phyloP scores from a whole-genome alignment of 2,329 filamentous ascomycete genomes.

The Dendrostoma leiphaemia region DNA sequence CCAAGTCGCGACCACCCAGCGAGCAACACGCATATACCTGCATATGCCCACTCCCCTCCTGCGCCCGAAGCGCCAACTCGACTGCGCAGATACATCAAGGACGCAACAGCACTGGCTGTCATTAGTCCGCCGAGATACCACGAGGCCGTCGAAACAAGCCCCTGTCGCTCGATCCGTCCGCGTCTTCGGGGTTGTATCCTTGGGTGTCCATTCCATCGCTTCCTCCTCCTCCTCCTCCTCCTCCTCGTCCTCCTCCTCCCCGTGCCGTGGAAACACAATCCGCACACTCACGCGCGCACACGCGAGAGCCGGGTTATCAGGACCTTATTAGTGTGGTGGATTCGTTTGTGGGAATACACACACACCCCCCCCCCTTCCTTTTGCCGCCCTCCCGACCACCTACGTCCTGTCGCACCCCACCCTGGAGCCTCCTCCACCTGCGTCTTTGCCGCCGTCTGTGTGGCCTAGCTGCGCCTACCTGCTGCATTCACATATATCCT shows the following conservation, averaged over 20 bases:
- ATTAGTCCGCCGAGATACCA: slow-evolving; percentile 18
- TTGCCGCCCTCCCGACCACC: slow-evolving; percentile 14
- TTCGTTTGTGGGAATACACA: not conserved
- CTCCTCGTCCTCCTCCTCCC: slow-evolving; percentile 18
- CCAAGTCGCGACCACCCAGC: slow-evolving; percentile 9
- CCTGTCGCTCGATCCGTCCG: slow-evolving; percentile 24
- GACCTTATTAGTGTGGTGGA: slow-evolving; percentile 11
- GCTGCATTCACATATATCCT: slow-evolving; percentile 28
- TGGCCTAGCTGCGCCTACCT: slow-evolving; percentile 19
- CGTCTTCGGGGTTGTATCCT: slow-evolving; percentile 23
- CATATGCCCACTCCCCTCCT: slow-evolving; percentile 4
- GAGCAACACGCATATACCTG: slow-evolving; percentile 7
- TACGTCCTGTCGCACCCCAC: slow-evolving; percentile 10
- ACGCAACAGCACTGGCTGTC: slow-evolving; percentile 23
- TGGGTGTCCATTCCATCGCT: not conserved
- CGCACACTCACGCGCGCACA: too few relatives aligned
- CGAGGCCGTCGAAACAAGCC: slow-evolving; percentile 19
- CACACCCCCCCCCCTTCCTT: slow-evolving; percentile 9
- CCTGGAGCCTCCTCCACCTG: slow-evolving; percentile 10
- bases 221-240: slow-evolving; percentile 18
- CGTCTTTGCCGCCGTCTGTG: slow-evolving; percentile 20
- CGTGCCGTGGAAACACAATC: slow-evolving; percentile 18
- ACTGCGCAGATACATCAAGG: slow-evolving; percentile 19
- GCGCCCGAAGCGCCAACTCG: slow-evolving; percentile 13
- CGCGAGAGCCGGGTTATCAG: slow-evolving; percentile 4